A percentile compares a stretch with the other conserved stretches of the same genome.
These are phyloP conservation scores for Cyamopsis tetragonoloba DNA, from an alignment of 306 rosid species.

Conservation along the genomic window DNA sequence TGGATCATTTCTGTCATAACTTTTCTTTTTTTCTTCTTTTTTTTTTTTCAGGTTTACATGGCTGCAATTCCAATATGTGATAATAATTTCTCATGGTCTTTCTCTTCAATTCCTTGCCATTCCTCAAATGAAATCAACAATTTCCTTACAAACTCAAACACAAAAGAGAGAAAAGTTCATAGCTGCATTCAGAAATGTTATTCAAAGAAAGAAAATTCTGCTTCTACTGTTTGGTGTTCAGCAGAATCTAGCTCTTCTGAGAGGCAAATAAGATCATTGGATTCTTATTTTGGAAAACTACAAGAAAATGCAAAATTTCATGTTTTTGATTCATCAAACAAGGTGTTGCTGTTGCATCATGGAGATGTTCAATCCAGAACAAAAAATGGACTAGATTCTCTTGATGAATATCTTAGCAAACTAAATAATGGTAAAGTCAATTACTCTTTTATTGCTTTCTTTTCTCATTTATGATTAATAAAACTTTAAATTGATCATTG, in stretches of 20 bases:
- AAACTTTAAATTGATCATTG: too few relatives aligned
- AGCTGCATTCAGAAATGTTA: too few relatives aligned
- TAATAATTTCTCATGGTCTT: too few relatives aligned
- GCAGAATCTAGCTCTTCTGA: slow-evolving; percentile 30
- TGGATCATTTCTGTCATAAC: too few relatives aligned
- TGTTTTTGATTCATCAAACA: slow-evolving; percentile 31
- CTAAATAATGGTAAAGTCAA: slow-evolving; percentile 43
- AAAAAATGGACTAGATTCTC: slow-evolving; percentile 50
- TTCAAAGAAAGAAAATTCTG: too few relatives aligned
- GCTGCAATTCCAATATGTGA: too few relatives aligned
- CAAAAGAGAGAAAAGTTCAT: too few relatives aligned
- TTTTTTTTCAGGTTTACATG: too few relatives aligned
- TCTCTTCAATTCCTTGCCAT: too few relatives aligned
- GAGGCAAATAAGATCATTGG: slow-evolving; percentile 60
- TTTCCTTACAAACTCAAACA: too few relatives aligned
- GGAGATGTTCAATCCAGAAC: slow-evolving; percentile 27
- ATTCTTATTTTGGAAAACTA: slow-evolving; percentile 65
- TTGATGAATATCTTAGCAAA: slow-evolving; percentile 65
- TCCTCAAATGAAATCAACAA: too few relatives aligned
- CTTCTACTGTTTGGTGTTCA: slow-evolving; percentile 30
- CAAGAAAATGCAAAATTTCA: slow-evolving; percentile 20
- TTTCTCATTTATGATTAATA: not conserved
- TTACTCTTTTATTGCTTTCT: not conserved
- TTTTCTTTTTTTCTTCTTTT: too few relatives aligned
- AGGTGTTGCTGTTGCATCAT: slow-evolving; percentile 20